Percentiles rank a stretch among this genome's conserved stretches.
Conservation (phyloP, 148 eudicot species). For the Chenopodium album region DNA sequence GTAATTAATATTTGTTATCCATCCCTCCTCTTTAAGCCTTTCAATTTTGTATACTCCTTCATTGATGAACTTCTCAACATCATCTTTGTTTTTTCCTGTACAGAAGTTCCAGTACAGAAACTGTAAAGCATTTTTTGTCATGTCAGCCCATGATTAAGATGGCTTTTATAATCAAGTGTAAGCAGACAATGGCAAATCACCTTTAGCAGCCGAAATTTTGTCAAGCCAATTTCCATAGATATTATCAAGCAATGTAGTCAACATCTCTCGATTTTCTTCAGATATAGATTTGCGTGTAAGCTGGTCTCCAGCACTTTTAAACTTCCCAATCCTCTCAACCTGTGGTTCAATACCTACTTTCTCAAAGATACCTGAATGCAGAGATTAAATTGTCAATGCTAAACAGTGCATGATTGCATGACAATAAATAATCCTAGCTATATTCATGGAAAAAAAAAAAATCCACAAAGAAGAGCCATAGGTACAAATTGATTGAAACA, state of each 20-base stretch:
- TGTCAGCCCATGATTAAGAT: constrained; percentile 16
- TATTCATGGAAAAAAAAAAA: constrained; percentile 6
- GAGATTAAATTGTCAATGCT: constrained; percentile 6
- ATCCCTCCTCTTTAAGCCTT: constrained; percentile 83
- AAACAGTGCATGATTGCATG: neutral
- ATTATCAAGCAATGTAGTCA: constrained; percentile 83
- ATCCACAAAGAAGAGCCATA: neutral
- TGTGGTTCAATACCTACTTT: constrained; percentile 90
- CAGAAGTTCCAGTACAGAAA: constrained; percentile 30
- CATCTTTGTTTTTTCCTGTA: constrained; percentile 77
- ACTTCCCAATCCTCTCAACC: constrained; percentile 93
- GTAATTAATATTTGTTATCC: constrained; percentile 86
- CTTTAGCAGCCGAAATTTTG: constrained; percentile 65
- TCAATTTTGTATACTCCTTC: constrained; percentile 83
- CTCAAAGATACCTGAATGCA: constrained; percentile 81
- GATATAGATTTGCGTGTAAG: constrained; percentile 81
- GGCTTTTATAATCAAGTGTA: constrained; percentile 25
- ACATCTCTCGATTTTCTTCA: constrained; percentile 90
- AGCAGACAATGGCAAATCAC: constrained; percentile 37
- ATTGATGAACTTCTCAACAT: constrained; percentile 71
- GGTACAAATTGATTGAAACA: neutral
- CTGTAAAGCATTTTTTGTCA: constrained; percentile 28
- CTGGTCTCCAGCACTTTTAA: constrained; percentile 94
- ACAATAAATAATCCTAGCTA: neutral
- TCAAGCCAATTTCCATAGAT: constrained; percentile 88